These are phyloP conservation scores for Diaporthe longicolla DNA, from an alignment of 2,329 filamentous ascomycete species.

Conservation along the genomic window DNA sequence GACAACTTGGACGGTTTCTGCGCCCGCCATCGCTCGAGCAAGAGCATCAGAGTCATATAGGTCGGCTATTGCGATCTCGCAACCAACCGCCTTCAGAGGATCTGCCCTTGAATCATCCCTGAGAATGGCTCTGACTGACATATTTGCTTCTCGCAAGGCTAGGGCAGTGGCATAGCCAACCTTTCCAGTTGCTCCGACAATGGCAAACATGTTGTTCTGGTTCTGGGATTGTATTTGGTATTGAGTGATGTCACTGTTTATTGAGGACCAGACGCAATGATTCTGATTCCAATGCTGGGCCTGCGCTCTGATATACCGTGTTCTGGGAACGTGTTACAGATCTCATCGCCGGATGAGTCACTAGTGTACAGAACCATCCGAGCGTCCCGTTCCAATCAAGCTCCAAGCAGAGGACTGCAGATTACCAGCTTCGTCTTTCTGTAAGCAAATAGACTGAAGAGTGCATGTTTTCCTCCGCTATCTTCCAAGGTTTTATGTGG, in stretches of 20 bases:
- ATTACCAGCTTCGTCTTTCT: too few species aligned
- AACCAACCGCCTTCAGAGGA: neutral
- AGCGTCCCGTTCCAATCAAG: neutral
- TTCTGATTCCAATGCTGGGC: neutral
- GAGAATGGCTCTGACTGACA: neutral
- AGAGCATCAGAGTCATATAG: neutral
- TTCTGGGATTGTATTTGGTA: neutral
- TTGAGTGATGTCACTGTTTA: neutral
- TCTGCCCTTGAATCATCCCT: neutral
- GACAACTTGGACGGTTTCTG: slow-evolving; percentile 9
- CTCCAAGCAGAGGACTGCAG: neutral
- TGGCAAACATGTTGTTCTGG: slow-evolving; percentile 1
- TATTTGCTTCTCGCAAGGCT: slow-evolving; percentile 9
- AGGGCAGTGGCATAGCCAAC: slow-evolving; percentile 2
- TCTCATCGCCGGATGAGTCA: slow-evolving; percentile 3
- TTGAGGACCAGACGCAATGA: neutral
- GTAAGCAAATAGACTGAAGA: too few species aligned
- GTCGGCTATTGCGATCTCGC: slow-evolving; percentile 7
- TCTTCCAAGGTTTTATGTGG: too few species aligned
- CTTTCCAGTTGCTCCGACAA: slow-evolving; percentile 2
- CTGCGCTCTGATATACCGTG: neutral
- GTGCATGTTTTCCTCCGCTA: too few species aligned
- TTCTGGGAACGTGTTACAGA: neutral
- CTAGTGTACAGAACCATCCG: slow-evolving; percentile 1
- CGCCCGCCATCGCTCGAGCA: neutral